Evolutionary conservation across 176 grass and related monocot genomes (phyloP), one percentile per base, ranked within the genome.

Genomic region (Elymus sibiricus): DNA sequence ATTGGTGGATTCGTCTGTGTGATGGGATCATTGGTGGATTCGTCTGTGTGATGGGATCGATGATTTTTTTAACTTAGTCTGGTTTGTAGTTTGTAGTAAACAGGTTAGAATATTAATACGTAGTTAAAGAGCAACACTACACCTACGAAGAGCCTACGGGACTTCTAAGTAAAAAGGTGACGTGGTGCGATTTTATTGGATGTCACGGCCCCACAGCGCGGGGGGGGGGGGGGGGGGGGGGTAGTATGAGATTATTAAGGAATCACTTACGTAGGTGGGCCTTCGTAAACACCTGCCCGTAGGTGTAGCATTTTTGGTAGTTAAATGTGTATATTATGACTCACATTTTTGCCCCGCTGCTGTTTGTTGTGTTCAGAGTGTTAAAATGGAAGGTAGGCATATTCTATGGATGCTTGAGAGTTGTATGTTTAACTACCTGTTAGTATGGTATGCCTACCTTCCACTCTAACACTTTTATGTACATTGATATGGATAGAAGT

Each of bases 21-120:
- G 29, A 25, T 75, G 34, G 12, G 39, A 65, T 87, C 81, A n/a
- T 64, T 78, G 42, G 34, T 87, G 32, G 43, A 83, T 46, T 64
- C 0, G 28, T 64, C 29, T 29, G 29, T 29, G 29, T 29, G 29
- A 25, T 75, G 34, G 12, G 39, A 65, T 87, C 81, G 46, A 12
- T 19, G 34, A 74, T 53, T 19, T 32, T 84, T 29, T 5, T 15
- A 15, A 74, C 26, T 75, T 25, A 3, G 19, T 78, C 74, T 69
- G 16, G 10, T 76, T 64, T 70, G 5, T 63, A 64, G 10, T 76
- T 64, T 70, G 5, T 63, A 64, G 26, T 19, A 26, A 24, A 69
- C 38, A 69, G 6, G 21, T 42, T 60, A 58, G 40, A 74, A 42
- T 43, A 62, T 17, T 40, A 51, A 27, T 32, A 31, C 31, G 22